Evolutionary conservation across 768 basidiomycete genomes (phyloP), one percentile per base, ranked within the genome.

Genomic region (Kwoniella heveanensis): DNA sequence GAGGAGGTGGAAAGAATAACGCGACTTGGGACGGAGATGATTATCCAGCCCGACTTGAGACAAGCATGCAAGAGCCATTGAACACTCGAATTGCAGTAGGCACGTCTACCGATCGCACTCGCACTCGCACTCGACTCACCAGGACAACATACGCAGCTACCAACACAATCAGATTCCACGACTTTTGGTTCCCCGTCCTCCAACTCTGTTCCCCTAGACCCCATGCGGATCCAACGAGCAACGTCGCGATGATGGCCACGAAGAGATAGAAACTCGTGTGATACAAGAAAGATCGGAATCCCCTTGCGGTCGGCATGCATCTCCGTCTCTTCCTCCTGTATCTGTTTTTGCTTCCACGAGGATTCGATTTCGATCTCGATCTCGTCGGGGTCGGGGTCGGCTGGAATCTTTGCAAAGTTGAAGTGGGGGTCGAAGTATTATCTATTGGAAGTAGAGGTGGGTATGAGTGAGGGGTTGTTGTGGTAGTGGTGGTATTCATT

Each of bases 121-220:
- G n/a, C n/a, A n/a, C n/a, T n/a, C 32, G 26, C n/a, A 4, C 12
- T 13, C 32, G 32, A 61, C 77, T 70, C 62, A 79, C 78, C 58
- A 78, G 53, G 22, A 64, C 68, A 13, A 70, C 60, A 65, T 74
- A 75, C 1, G 73, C 63, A 25, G 62, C 78, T 5, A 65, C 70
- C 26, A 79, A 54, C 47, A 79, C 69, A 32, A 79, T 71, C 30
- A 79, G 66, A 64, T 80, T 80, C 71, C 71, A 73, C n/a, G 58
- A 64, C 56, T 64, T 64, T 46, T 69, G 65, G 12, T 50, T 64
- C 0, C 68, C 68, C 19, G 55, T 72, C 29, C 68, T 50, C 50
- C 64, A 60, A 7, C 72, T 69, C 60, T 78, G 72, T 36, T 69
- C 68, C 9, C 71, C 73, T 22, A 78, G 51, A 19, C 74, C 70